Evolutionary conservation across 352 stramenopile species (phyloP), one percentile per base, ranked within the genome.

Genomic region (Phytophthora multivora): DNA sequence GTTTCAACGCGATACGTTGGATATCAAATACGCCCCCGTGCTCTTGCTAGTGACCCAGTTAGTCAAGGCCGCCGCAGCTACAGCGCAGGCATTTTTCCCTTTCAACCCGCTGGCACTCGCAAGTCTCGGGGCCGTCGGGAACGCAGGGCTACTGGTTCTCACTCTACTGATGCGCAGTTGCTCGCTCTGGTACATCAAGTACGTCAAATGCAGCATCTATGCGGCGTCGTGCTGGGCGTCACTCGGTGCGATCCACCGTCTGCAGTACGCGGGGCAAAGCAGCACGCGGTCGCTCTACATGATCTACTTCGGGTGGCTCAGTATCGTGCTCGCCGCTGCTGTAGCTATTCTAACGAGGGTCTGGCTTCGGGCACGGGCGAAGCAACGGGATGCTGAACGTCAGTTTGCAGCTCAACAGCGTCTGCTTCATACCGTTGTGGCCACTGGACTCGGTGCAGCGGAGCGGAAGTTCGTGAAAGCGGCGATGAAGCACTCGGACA

Each of bases 11-110:
- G 80, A 88, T 43, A 77, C 70, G 26, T 55, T 88, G 15, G 80
- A 88, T 51, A 79, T 88, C 59, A 86, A 87, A 51, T 89, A 85
- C 23, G 79, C 80, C 4, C 77, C 77, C 0, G 74, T 85, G 8
- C 55, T 86, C 28, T 41, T 80, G 19, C 71, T 89, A 2, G 66
- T 84, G 8, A 77, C 65, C 11, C 80, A 89, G 46, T 49, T 89
- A 25, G 64, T 79, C 33, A 89, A 89, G 52, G 77, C 77, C 0
- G 51, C 77, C 26, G 65, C 70, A 0, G 64, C 74, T 19, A 79
- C 73, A 1, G 74, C 68, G 1, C 68, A 71, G 21, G 71, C 75
- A 4, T 86, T 89, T 33, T 87, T 86, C 55, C 68, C 79, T 9
- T 76, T 76, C 33, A 61, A 78, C 16, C 64, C 69, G 9, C 45